Evolutionary conservation across 2,329 filamentous ascomycete genomes (phyloP).

Genomic region (Aspergillus awamori): DNA sequence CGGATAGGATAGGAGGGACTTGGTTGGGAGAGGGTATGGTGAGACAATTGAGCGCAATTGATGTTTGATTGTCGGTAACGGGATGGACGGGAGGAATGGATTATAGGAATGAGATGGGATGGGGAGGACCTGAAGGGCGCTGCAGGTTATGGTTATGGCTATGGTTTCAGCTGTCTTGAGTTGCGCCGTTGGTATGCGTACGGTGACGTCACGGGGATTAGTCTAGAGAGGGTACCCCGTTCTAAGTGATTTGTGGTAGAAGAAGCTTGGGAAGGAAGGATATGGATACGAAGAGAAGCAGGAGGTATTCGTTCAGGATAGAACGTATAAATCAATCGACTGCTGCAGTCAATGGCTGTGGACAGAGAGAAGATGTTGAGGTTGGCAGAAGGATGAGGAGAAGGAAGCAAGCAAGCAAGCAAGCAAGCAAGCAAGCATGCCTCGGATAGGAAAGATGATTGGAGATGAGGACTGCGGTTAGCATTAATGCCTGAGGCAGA

Average conservation of each 20-base stretch:
- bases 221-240: too few relatives aligned
- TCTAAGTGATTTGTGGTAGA: neutral
- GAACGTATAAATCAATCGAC: neutral
- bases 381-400: neutral
- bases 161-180: constrained; percentile 9
- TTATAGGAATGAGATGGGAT: neutral
- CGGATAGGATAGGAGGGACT: neutral
- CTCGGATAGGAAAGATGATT: too few relatives aligned
- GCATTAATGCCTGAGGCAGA: neutral
- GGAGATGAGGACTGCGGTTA: too few relatives aligned
- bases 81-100: neutral
- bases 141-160: neutral
- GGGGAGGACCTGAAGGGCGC: constrained; percentile 18
- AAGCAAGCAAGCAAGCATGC: too few relatives aligned
- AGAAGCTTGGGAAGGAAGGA: neutral
- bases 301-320: too few relatives aligned
- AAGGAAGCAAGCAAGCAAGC: neutral
- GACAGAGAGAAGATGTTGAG: neutral
- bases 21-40: neutral
- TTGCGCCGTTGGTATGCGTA: constrained; percentile 1
- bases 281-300: neutral
- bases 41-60: neutral
- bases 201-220: constrained; percentile 20
- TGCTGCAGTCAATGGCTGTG: neutral
- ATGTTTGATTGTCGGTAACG: neutral